Percentiles rank a stretch among this genome's conserved stretches.
These are phyloP conservation scores for Nothopassalora personata DNA, from an alignment of 2,329 filamentous ascomycete species.

Conservation along the genomic window DNA sequence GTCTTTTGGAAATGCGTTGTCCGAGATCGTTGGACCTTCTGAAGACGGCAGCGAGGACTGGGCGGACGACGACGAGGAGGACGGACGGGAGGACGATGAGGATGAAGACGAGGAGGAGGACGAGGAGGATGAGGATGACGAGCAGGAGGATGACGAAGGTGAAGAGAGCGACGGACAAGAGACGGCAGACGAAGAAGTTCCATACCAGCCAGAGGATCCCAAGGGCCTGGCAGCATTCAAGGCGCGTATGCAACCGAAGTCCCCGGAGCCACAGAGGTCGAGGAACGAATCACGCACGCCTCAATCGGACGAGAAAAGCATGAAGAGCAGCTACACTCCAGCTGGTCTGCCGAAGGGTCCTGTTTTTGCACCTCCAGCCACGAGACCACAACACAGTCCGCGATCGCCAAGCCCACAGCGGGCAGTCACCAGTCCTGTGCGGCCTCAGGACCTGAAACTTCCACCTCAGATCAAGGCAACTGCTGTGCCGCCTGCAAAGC, in stretches of 20 bases:
- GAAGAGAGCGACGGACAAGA: constrained; percentile 34
- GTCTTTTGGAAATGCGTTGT: constrained; percentile 19
- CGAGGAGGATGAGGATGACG: constrained; percentile 32
- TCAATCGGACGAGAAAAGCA: constrained; percentile 23
- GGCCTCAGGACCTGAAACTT: constrained; percentile 7
- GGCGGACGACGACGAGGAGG: constrained; percentile 36
- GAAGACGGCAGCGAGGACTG: constrained; percentile 25
- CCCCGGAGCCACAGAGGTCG: neutral
- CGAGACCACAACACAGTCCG: constrained; percentile 43
- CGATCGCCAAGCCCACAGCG: constrained; percentile 69
- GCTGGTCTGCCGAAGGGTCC: constrained; percentile 41
- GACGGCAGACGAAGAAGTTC: constrained; percentile 45
- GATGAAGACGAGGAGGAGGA: constrained; percentile 30
- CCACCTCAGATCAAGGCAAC: constrained; percentile 28
- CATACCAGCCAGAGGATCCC: constrained; percentile 13
- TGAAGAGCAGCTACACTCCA: constrained; percentile 31
- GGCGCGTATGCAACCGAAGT: constrained; percentile 20
- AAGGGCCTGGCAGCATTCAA: constrained; percentile 23
- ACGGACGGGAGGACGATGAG: constrained; percentile 20
- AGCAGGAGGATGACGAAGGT: constrained; percentile 32
- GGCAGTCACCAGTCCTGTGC: constrained; percentile 45
- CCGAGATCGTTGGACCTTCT: constrained; percentile 23
- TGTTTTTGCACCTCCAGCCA: constrained; percentile 50
- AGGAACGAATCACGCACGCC: constrained; percentile 17
- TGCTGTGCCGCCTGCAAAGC: constrained; percentile 30